A percentile compares a stretch with the other conserved stretches of the same genome.
These are phyloP conservation scores for Ceratocystis diversiconidia DNA, from an alignment of 2,329 filamentous ascomycete species.

Conservation along the genomic window DNA sequence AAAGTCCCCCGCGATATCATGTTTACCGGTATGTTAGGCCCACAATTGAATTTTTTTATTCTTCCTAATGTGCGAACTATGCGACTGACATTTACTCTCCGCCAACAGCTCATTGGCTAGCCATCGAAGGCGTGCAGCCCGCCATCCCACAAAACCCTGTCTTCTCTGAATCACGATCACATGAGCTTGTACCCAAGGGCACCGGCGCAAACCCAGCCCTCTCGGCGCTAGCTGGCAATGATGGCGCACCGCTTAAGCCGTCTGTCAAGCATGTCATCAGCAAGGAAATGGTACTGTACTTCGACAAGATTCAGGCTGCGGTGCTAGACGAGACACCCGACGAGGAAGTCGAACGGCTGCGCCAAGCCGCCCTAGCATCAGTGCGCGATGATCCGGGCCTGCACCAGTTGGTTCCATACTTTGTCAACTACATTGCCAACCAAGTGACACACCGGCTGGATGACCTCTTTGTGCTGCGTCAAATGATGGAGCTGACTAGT, in stretches of 20 bases:
- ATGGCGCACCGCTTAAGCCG: slow-evolving; percentile 52
- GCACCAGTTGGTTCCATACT: slow-evolving; percentile 92
- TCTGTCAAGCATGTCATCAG: slow-evolving; percentile 91
- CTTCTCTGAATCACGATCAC: slow-evolving; percentile 63
- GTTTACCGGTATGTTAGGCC: slow-evolving; percentile 56
- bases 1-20: slow-evolving; percentile 88
- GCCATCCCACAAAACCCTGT: slow-evolving; percentile 94
- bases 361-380: slow-evolving; percentile 71
- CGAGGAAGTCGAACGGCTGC: slow-evolving; percentile 55
- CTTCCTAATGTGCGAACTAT: not conserved
- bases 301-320: slow-evolving; percentile 83
- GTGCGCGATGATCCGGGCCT: slow-evolving; percentile 80
- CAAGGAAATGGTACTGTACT: slow-evolving; percentile 92
- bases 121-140: slow-evolving; percentile 92
- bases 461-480: slow-evolving; percentile 72
- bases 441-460: slow-evolving; percentile 90
- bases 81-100: slow-evolving; percentile 17
- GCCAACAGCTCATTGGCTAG: slow-evolving; percentile 75
- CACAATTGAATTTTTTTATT: not conserved
- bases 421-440: slow-evolving; percentile 88
- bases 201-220: slow-evolving; percentile 72
- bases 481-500: slow-evolving; percentile 82
- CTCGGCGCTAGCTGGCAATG: slow-evolving; percentile 47
- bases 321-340: slow-evolving; percentile 80
- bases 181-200: slow-evolving; percentile 81